phyloP scores from a whole-genome alignment of 495 filamentous ascomycete genomes.

The Glonium stellatum region DNA sequence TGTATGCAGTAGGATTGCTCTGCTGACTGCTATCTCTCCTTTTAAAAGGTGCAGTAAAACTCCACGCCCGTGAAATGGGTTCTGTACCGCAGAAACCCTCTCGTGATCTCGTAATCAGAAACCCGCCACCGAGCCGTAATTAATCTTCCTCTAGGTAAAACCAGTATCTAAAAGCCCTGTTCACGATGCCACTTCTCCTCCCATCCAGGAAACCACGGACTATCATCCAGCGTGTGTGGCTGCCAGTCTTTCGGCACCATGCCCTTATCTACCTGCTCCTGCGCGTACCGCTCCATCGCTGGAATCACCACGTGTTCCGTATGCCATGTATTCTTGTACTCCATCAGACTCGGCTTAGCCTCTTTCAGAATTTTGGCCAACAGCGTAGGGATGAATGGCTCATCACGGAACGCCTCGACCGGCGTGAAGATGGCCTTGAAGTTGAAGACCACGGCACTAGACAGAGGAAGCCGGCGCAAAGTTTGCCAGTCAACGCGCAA shows the following conservation, averaged over 20 bases:
- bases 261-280: constrained; percentile 63
- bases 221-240: constrained; percentile 68
- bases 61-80: too few species aligned
- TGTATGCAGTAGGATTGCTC: too few species aligned
- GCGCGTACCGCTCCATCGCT: constrained; percentile 56
- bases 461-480: constrained; percentile 70
- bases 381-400: constrained; percentile 66
- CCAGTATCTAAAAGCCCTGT: constrained; percentile 50
- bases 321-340: constrained; percentile 84
- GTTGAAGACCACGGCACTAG: constrained; percentile 73
- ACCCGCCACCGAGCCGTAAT: constrained; percentile 2
- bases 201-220: constrained; percentile 78
- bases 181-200: constrained; percentile 72
- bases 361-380: constrained; percentile 60
- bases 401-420: constrained; percentile 61
- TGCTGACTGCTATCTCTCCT: too few species aligned
- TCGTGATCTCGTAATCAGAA: too few species aligned
- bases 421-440: constrained; percentile 89
- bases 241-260: constrained; percentile 60
- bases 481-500: constrained; percentile 94
- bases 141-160: constrained; percentile 22
- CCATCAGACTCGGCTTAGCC: constrained; percentile 68
- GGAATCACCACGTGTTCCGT: constrained; percentile 70
- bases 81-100: too few species aligned
- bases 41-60: too few species aligned